phyloP scores from a whole-genome alignment of 2,329 filamentous ascomycete genomes.

The Fusarium sp. region DNA sequence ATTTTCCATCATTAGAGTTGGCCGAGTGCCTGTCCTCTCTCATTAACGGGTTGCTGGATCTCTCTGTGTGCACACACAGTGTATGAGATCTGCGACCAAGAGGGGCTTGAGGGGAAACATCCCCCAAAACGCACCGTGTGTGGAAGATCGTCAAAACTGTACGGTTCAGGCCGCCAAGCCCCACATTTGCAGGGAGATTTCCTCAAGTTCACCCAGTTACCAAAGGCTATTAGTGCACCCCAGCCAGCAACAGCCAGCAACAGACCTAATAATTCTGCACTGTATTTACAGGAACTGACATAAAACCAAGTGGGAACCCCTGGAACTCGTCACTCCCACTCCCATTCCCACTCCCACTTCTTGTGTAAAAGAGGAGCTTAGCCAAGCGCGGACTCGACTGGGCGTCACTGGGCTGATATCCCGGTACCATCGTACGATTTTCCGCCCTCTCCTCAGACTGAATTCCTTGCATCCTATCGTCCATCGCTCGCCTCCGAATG shows the following conservation, averaged over 20 bases:
- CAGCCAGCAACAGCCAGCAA: not conserved
- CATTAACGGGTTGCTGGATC: slow-evolving; percentile 5
- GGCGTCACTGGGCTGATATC: slow-evolving; percentile 50
- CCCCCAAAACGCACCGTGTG: slow-evolving; percentile 5
- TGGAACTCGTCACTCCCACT: slow-evolving; percentile 23
- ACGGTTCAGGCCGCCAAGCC: slow-evolving; percentile 2
- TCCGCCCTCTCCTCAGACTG: slow-evolving; percentile 45
- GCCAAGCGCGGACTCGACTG: slow-evolving; percentile 43
- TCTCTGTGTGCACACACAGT: slow-evolving; percentile 13
- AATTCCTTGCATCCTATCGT: slow-evolving; percentile 45
- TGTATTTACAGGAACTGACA: slow-evolving; percentile 30
- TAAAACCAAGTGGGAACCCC: slow-evolving; percentile 35
- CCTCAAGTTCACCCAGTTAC: slow-evolving; percentile 3
- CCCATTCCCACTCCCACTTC: slow-evolving; percentile 9
- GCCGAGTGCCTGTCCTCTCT: not conserved
- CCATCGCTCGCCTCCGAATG: slow-evolving; percentile 39
- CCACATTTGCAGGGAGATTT: slow-evolving; percentile 6
- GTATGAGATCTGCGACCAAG: slow-evolving; percentile 7
- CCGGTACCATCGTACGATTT: slow-evolving; percentile 53
- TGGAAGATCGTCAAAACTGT: slow-evolving; percentile 18
- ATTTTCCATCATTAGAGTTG: slow-evolving; percentile 12
- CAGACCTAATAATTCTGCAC: slow-evolving; percentile 24
- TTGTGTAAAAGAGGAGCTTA: slow-evolving; percentile 35
- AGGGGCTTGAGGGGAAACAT: not conserved
- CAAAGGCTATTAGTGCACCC: not conserved